Evolutionary conservation across 2,329 filamentous ascomycete species (phyloP).

Genomic region (Remersonia thermophila): DNA sequence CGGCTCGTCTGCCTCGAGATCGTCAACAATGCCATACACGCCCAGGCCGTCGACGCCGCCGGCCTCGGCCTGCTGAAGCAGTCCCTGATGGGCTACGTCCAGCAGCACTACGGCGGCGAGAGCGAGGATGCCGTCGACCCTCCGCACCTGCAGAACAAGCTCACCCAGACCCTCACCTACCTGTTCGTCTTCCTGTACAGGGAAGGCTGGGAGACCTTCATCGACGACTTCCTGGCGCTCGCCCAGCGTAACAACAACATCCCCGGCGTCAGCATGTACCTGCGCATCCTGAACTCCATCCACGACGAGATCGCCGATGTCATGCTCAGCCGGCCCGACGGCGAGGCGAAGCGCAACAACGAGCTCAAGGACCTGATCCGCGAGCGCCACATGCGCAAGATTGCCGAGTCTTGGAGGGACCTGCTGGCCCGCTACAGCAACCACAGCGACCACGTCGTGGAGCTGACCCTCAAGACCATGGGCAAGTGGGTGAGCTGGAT

Average conservation of each 20-base stretch:
- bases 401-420: conserved; percentile 83
- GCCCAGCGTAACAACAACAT: conserved; percentile 61
- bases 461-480: conserved; percentile 82
- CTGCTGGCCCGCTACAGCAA: conserved; percentile 67
- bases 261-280: conserved; percentile 69
- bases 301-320: conserved; percentile 97
- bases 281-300: conserved; percentile 76
- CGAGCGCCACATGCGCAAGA: conserved; percentile 74
- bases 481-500: conserved; percentile 99
- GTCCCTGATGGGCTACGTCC: conserved; percentile 69
- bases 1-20: conserved; percentile 84
- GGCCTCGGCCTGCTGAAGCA: conserved; percentile 68
- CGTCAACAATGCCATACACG: conserved; percentile 82
- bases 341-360: conserved; percentile 74
- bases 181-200: conserved; percentile 83
- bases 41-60: conserved; percentile 59
- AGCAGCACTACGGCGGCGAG: conserved; percentile 56
- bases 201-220: conserved; percentile 75
- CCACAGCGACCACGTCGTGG: conserved; percentile 59
- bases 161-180: conserved; percentile 89
- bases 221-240: conserved; percentile 77
- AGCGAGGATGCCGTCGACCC: conserved; percentile 51
- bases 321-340: conserved; percentile 63
- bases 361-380: conserved; percentile 86
- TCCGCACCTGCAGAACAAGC: conserved; percentile 80